Percentiles rank a stretch among this genome's conserved stretches.
These are phyloP conservation scores for Termitomyces sp. DNA, from an alignment of 768 basidiomycete genomes.

Conservation along the genomic window DNA sequence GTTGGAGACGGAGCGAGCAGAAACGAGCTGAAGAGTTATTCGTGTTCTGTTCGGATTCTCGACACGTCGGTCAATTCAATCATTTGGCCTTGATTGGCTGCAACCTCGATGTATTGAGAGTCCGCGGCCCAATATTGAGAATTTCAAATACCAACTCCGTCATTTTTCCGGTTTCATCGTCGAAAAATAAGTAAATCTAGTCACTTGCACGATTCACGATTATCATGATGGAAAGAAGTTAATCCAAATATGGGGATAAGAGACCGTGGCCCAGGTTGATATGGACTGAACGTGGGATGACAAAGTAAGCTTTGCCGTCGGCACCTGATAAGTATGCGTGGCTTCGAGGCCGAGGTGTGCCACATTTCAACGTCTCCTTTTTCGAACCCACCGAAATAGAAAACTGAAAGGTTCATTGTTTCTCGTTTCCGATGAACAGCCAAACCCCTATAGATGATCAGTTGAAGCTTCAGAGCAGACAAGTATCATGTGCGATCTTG, in stretches of 20 bases:
- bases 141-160: too few species aligned
- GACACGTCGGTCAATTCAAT: background rate
- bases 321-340: too few species aligned
- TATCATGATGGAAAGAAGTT: too few species aligned
- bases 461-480: background rate
- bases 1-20: background rate
- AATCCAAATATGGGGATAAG: too few species aligned
- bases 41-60: background rate
- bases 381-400: background rate
- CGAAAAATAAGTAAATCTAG: background rate
- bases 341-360: background rate
- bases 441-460: background rate
- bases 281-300: too few species aligned
- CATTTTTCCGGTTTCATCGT: too few species aligned
- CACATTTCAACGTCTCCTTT: background rate
- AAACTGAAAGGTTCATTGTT: too few species aligned
- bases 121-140: background rate
- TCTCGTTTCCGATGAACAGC: background rate
- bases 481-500: background rate
- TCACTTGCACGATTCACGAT: too few species aligned
- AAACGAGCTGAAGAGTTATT: background rate
- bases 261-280: too few species aligned
- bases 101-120: background rate
- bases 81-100: background rate
- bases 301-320: too few species aligned